These are phyloP conservation scores for Hansenula sp. DNA, from an alignment of 1,139 yeast species.

Conservation along the genomic window DNA sequence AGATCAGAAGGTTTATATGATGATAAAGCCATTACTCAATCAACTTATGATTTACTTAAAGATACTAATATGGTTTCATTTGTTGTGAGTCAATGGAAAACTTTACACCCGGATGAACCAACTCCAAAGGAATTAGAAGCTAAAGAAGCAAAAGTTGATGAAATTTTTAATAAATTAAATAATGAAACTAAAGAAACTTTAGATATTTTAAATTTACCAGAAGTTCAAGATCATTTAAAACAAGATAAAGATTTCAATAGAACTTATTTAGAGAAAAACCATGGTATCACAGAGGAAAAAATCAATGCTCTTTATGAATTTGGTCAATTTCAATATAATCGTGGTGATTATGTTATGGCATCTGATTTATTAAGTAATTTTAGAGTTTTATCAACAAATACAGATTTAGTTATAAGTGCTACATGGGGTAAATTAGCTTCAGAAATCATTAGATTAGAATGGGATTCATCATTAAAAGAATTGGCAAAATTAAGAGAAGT, in stretches of 20 bases:
- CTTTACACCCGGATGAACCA: conserved; percentile 32
- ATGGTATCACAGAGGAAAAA: conserved; percentile 43
- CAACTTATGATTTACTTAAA: conserved; percentile 46
- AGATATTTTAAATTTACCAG: conserved; percentile 42
- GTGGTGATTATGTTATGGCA: conserved; percentile 56
- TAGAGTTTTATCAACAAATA: conserved; percentile 47
- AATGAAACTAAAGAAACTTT: conserved; percentile 41
- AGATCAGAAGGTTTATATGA: conserved; percentile 39
- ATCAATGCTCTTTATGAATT: conserved; percentile 47
- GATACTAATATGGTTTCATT: conserved; percentile 53
- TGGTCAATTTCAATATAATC: conserved; percentile 56
- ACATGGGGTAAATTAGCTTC: conserved; percentile 64
- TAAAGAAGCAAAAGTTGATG: conserved; percentile 35
- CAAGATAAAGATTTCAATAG: conserved; percentile 51
- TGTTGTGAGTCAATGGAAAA: conserved; percentile 38
- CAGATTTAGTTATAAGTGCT: conserved; percentile 44
- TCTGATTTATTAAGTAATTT: conserved; percentile 52
- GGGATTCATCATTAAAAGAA: conserved; percentile 48
- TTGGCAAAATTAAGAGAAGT: conserved; percentile 48
- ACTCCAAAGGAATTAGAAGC: conserved; percentile 35
- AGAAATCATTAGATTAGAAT: conserved; percentile 47
- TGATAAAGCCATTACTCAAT: conserved; percentile 36
- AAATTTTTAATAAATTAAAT: conserved; percentile 35
- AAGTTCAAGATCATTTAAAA: conserved; percentile 43
- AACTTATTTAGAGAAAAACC: conserved; percentile 36